A percentile compares a stretch with the other conserved stretches of the same genome.
Evolutionary conservation across 192 early-diverging fungal species (phyloP).

Genomic region (Coemansia sp.): DNA sequence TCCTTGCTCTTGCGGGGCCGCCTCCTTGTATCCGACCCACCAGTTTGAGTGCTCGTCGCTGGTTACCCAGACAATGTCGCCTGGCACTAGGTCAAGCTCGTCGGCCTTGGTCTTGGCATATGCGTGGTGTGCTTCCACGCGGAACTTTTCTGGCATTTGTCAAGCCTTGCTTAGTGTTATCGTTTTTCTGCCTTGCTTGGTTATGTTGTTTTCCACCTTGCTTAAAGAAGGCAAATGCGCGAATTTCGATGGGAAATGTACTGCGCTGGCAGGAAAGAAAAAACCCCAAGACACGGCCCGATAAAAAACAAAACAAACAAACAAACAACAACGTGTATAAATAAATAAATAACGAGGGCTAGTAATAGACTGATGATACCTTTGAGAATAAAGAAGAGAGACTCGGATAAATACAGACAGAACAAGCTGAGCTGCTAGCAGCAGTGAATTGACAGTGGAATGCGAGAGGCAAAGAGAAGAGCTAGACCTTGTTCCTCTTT

Average conservation of each 20-base stretch:
- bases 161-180: background rate
- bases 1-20: conserved; percentile 32
- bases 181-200: no score
- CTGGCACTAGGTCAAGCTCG: conserved; percentile 42
- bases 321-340: no score
- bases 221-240: no score
- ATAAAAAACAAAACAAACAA: no score
- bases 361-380: no score
- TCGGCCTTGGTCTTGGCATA: conserved; percentile 48
- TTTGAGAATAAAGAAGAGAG: no score
- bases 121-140: conserved; percentile 35
- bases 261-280: no score
- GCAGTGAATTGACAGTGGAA: background rate
- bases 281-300: no score
- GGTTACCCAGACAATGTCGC: conserved; percentile 35
- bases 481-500: background rate
- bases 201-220: no score
- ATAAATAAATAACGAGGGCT: no score
- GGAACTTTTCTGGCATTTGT: conserved; percentile 42
- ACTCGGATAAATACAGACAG: background rate
- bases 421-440: background rate
- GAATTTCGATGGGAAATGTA: no score
- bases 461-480: background rate
- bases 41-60: conserved; percentile 41
- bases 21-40: conserved; percentile 46